Conservation (phyloP, 345 rosid genomes). For the Linum lewisii region DNA sequence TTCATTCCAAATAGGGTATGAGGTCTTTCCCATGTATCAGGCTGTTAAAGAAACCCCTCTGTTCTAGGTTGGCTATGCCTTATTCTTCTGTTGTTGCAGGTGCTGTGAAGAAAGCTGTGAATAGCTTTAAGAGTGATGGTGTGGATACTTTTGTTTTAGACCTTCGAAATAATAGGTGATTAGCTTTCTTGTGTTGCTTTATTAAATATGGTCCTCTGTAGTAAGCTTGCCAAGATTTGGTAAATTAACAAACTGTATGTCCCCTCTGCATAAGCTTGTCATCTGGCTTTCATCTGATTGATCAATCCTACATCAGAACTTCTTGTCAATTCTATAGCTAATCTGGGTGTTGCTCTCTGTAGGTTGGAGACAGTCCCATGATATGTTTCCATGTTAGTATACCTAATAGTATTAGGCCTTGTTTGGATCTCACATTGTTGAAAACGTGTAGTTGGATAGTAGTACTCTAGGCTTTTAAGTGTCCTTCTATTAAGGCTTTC, state of each 20-base stretch:
- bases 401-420: no score
- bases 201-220: slow-evolving; percentile 14
- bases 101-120: slow-evolving; percentile 80
- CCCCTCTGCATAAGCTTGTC: not conserved
- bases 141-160: slow-evolving; percentile 80
- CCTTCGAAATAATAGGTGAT: slow-evolving; percentile 96
- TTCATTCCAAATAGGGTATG: no score
- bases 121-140: slow-evolving; percentile 47
- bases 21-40: no score
- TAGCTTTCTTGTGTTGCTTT: slow-evolving; percentile 22
- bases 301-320: not conserved
- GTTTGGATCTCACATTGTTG: no score
- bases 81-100: slow-evolving; percentile 32
- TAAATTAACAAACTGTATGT: slow-evolving; percentile 22
- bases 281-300: not conserved
- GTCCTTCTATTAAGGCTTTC: no score
- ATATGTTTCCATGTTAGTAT: no score
- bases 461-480: no score
- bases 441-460: no score
- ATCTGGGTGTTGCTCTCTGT: not conserved
- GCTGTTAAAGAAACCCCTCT: no score
- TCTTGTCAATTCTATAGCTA: not conserved
- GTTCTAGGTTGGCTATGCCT: not conserved
- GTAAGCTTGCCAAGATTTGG: slow-evolving; percentile 66
- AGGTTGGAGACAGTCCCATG: no score